Conservation (phyloP, 768 basidiomycete species). For the Suillus placidus region DNA sequence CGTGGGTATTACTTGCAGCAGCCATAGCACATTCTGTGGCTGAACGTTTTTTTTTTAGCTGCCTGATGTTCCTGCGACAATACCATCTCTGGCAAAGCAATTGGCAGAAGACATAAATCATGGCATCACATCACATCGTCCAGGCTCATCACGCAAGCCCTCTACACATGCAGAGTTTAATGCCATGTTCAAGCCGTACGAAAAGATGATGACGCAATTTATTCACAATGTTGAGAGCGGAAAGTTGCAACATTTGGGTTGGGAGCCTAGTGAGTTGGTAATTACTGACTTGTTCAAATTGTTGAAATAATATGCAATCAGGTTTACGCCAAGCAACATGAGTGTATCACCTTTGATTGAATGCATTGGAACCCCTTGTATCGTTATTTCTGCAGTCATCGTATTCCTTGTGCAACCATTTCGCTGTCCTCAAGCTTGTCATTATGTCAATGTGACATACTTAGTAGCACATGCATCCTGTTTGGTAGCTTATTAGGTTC, state of each 20-base stretch:
- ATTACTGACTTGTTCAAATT: not conserved
- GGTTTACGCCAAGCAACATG: conserved; percentile 8
- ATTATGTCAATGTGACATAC: not conserved
- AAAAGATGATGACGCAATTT: conserved; percentile 25
- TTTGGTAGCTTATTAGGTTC: not conserved
- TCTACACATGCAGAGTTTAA: conserved; percentile 26
- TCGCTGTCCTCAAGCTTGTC: not conserved
- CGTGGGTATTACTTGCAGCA: conserved; percentile 4
- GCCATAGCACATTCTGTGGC: not conserved
- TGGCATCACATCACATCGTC: conserved; percentile 8
- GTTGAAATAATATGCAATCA: not conserved
- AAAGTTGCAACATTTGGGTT: conserved; percentile 26
- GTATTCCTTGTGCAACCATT: not conserved
- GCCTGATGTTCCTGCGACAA: not conserved
- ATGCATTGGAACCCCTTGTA: not conserved
- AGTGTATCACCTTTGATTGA: not conserved
- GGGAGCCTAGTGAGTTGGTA: conserved; percentile 27
- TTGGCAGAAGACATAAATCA: conserved; percentile 20
- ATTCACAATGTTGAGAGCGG: conserved; percentile 24
- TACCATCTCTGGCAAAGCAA: not conserved
- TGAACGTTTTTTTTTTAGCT: conserved; percentile 1
- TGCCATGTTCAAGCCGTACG: conserved; percentile 18
- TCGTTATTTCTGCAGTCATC: conserved; percentile 1
- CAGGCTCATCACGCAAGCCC: conserved; percentile 14
- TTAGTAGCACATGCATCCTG: not conserved